Evolutionary conservation across 163 green algal species (phyloP).

Genomic region (Volvox carteri): DNA sequence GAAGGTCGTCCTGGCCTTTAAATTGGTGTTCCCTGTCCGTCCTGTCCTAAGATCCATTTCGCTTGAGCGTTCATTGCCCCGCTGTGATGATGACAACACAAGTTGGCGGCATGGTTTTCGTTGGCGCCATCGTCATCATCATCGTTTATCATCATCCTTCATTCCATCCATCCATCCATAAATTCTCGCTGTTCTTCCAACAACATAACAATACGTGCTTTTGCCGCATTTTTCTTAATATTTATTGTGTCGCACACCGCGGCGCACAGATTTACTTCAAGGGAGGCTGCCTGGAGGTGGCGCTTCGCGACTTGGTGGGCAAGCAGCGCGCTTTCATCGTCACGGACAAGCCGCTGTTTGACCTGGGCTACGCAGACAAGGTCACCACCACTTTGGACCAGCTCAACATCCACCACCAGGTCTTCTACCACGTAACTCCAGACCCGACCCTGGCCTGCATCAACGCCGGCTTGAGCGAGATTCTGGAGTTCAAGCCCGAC

Average conservation of each 20-base stretch:
- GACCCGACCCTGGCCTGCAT: constrained; percentile 73
- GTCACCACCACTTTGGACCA: constrained; percentile 65
- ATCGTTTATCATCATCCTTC: no score
- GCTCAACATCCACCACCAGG: constrained; percentile 73
- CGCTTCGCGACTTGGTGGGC: constrained; percentile 70
- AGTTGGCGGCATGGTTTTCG: no score
- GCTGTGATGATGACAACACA: no score
- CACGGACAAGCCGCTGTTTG: constrained; percentile 78
- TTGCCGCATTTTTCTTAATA: no score
- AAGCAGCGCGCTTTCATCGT: constrained; percentile 80
- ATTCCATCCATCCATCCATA: no score
- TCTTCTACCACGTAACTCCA: constrained; percentile 74
- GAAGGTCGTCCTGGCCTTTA: no score
- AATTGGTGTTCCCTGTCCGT: no score
- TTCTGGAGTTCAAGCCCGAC: constrained; percentile 78
- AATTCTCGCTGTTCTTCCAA: no score
- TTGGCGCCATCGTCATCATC: no score
- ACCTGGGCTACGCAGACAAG: constrained; percentile 71
- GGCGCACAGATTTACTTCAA: constrained; percentile 69
- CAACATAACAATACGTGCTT: no score
- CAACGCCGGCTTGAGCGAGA: constrained; percentile 67
- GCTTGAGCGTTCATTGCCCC: no score
- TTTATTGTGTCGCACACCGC: neutral
- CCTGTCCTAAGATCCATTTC: no score
- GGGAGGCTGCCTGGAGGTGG: constrained; percentile 74